phyloP scores from a whole-genome alignment of 2,329 filamentous ascomycete genomes.

The Trichoderma aggressivum region DNA sequence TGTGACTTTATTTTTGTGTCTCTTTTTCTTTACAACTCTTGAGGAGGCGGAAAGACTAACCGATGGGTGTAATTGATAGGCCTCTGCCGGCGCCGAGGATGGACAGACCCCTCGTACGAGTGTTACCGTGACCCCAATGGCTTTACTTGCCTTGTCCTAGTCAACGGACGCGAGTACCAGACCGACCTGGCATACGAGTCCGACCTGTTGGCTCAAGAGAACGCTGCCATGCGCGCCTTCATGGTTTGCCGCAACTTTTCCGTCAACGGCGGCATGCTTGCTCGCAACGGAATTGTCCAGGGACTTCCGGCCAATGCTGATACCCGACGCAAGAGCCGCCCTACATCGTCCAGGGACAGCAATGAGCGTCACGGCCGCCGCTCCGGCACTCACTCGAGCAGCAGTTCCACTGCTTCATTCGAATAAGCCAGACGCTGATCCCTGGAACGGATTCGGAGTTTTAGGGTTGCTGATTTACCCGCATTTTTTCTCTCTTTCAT shows the following conservation, averaged over 20 bases:
- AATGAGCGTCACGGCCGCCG: conserved; percentile 45
- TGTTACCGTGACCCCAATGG: conserved; percentile 70
- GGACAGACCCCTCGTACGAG: conserved; percentile 88
- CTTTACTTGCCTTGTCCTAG: conserved; percentile 85
- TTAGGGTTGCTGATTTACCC: background rate
- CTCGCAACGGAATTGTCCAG: conserved; percentile 65
- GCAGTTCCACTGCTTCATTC: conserved; percentile 59
- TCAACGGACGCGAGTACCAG: conserved; percentile 95
- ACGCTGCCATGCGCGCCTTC: conserved; percentile 92
- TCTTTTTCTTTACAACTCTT: background rate
- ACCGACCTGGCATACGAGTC: conserved; percentile 83
- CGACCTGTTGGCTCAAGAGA: conserved; percentile 81
- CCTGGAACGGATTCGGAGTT: background rate
- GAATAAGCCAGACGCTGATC: conserved; percentile 40
- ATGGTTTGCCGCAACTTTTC: conserved; percentile 98
- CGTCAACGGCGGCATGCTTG: conserved; percentile 89
- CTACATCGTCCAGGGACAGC: conserved; percentile 47
- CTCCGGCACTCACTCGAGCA: conserved; percentile 59
- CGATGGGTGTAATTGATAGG: conserved; percentile 50
- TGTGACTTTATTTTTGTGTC: background rate
- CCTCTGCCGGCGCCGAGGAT: conserved; percentile 90
- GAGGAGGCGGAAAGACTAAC: conserved; percentile 3
- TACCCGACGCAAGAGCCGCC: conserved; percentile 50
- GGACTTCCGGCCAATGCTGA: conserved; percentile 55
- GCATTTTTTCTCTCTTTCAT: background rate